phyloP scores from a whole-genome alignment of 495 filamentous ascomycete genomes.

The Penicillium roqueforti region DNA sequence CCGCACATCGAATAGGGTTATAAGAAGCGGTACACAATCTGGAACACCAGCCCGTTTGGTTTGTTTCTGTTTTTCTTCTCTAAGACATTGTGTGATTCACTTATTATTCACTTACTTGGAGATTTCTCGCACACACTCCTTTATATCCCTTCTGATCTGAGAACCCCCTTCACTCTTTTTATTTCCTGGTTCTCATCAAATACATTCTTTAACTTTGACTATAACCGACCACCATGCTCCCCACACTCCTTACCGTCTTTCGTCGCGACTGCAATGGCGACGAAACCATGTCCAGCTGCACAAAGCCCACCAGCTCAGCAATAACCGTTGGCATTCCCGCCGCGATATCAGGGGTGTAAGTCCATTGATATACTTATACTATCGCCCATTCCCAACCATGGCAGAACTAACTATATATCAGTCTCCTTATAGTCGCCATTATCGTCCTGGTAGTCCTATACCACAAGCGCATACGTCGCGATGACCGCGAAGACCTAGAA shows the following conservation, averaged over 20 bases:
- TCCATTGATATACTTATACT: not conserved
- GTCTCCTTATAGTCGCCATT: conserved; percentile 6
- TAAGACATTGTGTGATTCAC: not conserved
- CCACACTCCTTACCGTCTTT: conserved; percentile 4
- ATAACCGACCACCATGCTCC: not conserved
- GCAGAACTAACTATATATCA: not conserved
- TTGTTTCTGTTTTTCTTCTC: not conserved
- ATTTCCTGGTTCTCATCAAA: not conserved
- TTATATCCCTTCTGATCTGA: not conserved
- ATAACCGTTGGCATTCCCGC: conserved; percentile 8
- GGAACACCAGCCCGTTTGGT: not conserved
- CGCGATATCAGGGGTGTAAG: conserved; percentile 8
- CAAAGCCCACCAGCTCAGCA: conserved; percentile 11
- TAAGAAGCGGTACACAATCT: not conserved
- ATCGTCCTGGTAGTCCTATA: conserved; percentile 9
- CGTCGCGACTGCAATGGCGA: conserved; percentile 5
- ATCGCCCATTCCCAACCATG: not conserved
- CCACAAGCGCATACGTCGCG: conserved; percentile 6
- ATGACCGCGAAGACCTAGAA: conserved; percentile 12
- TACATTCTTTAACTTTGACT: conserved; percentile 1
- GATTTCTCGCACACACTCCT: not conserved
- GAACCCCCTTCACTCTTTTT: not conserved
- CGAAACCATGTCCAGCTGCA: conserved; percentile 5
- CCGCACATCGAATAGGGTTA: not conserved
- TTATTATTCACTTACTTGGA: not conserved